Conservation (phyloP, 176 grass and related monocot genomes). For the Pontederia crassipes region DNA sequence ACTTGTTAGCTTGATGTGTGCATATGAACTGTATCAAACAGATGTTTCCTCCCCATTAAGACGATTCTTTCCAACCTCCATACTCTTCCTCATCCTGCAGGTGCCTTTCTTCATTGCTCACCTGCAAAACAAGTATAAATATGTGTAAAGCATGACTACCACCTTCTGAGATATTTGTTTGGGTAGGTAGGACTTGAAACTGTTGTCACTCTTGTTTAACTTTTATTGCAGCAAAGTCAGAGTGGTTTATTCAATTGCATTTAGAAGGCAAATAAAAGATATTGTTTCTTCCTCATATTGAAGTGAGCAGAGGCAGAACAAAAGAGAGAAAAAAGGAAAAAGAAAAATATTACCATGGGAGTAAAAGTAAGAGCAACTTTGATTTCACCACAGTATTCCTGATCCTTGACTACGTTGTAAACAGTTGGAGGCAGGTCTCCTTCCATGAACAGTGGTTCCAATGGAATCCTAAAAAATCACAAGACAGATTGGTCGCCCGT, state of each 20-base stretch:
- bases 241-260: too few relatives aligned
- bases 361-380: slow-evolving; percentile 64
- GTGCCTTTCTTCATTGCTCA: slow-evolving; percentile 25
- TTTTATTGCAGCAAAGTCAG: too few relatives aligned
- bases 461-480: slow-evolving; percentile 31
- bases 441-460: slow-evolving; percentile 52
- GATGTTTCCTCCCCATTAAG: slow-evolving; percentile 8
- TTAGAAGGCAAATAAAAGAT: neutral
- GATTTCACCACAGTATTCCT: slow-evolving; percentile 68
- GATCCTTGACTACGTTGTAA: slow-evolving; percentile 71
- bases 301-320: too few relatives aligned
- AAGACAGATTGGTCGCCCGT: neutral
- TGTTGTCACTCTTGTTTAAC: too few relatives aligned
- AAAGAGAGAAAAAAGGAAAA: too few relatives aligned
- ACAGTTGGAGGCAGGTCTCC: slow-evolving; percentile 40
- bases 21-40: too few relatives aligned
- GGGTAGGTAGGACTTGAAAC: too few relatives aligned
- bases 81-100: slow-evolving; percentile 37
- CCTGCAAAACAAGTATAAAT: neutral
- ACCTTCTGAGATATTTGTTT: neutral
- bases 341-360: slow-evolving; percentile 28
- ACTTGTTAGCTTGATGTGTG: too few relatives aligned
- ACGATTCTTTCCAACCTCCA: slow-evolving; percentile 50
- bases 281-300: neutral
- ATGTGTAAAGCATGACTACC: neutral